Percentiles rank a stretch among this genome's conserved stretches.
Conservation (phyloP, 129 eudicot species). For the Apium graveolens region DNA sequence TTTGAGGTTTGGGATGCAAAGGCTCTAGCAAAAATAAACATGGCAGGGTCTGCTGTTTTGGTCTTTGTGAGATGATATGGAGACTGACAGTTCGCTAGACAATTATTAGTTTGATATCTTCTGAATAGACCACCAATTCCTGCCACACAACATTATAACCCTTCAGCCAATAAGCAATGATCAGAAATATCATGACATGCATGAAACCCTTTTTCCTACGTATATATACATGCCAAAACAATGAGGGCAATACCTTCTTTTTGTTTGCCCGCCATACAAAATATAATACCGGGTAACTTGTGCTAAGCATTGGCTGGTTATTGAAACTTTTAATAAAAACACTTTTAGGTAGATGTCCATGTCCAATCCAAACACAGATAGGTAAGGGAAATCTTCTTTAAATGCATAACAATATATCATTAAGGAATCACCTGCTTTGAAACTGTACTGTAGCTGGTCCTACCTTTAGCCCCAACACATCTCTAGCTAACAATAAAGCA, state of each 20-base stretch:
- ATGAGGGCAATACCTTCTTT: background rate
- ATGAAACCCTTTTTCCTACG: background rate
- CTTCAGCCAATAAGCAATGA: background rate
- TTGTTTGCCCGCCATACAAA: background rate
- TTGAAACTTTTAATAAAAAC: too few relatives aligned
- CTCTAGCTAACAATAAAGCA: background rate
- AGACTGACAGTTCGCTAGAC: constrained; percentile 25
- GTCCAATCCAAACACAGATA: too few relatives aligned
- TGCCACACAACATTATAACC: constrained; percentile 15
- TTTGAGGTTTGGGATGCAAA: constrained; percentile 59
- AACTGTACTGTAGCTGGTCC: background rate
- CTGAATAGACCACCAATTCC: constrained; percentile 26
- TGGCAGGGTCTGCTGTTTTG: constrained; percentile 15
- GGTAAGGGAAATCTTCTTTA: background rate
- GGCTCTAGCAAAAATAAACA: constrained; percentile 30
- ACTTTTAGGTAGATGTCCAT: background rate
- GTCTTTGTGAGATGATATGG: constrained; percentile 26
- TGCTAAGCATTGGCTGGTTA: background rate
- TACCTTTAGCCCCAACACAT: background rate
- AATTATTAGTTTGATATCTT: constrained; percentile 12
- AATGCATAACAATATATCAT: background rate
- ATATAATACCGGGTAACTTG: background rate
- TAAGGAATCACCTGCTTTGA: background rate
- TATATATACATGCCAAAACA: background rate
- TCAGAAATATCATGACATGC: background rate